Base-by-base conservation (phyloP, 768 basidiomycete genomes). In the Rhodotorula babjevae region DNA sequence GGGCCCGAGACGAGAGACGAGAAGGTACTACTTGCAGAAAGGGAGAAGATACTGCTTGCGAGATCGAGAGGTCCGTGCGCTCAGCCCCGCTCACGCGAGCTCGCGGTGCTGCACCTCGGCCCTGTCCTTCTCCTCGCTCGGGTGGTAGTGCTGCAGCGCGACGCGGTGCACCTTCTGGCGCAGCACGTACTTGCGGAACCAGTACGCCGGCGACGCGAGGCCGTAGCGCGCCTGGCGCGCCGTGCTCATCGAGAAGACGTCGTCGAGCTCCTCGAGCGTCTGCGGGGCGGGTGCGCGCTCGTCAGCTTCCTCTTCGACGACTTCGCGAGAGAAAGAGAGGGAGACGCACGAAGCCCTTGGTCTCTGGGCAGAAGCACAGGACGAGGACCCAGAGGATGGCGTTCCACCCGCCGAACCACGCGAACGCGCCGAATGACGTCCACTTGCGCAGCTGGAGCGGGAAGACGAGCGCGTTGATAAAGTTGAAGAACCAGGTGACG, bases 401-500 rank as follows among this genome's bases (percentile, higher is more conserved):
- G 64, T 62, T 62, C 61, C 61, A 62, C 9, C 29, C 46, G 15
- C 87, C 87, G 76, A 89, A 90, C 85, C 87, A 90, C 23, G 84
- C 86, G 79, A 90, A 66, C 15, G 65, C 65, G 21, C 19, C 46
- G 19, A 47, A 47, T 3, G 47, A 36, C 36, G 36, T 36, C 36
- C 36, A 36, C 36, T 36, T 36, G 36, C 36, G 36, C 36, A 36
- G 36, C 9, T 36, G 36, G 5, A 59, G 46, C 18, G 57, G 65
- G 65, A 58, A 57, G 29, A 46, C 19, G 3, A 56, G 29, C 6
- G 89, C 85, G 62, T 89, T 82, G 53, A 88, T 77, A 67, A 87
- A 88, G 80, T 88, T 87, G 40, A 63, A 27, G 29, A 47, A 27
- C 61, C 61, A 62, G 9, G 61, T 62, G 18, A 62, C 21, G 29